Evolutionary conservation across 2,329 filamentous ascomycete genomes (phyloP).

Genomic region (Alternaria conjuncta): DNA sequence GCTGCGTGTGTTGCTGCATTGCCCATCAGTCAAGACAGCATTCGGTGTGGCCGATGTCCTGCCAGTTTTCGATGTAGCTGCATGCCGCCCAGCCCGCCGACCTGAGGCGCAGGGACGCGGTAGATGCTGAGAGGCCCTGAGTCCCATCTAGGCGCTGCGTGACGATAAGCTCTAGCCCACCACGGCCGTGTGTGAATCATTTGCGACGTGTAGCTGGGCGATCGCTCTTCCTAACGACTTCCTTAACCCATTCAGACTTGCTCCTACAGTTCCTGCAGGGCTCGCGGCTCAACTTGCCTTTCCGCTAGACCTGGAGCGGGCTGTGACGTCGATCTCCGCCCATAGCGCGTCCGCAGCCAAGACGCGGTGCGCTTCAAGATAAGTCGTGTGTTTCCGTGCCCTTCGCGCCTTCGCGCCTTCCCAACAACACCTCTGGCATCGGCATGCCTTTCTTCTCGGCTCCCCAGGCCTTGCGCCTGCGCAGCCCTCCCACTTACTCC

Average conservation of each 20-base stretch:
- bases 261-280: neutral
- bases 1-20: neutral
- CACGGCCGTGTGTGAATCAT: neutral
- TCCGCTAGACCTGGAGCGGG: conserved; percentile 1
- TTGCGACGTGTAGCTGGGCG: neutral
- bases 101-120: neutral
- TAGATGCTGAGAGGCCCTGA: neutral
- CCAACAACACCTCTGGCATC: conserved; percentile 10
- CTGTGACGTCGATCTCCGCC: conserved; percentile 20
- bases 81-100: neutral
- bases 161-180: neutral
- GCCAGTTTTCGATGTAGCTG: neutral
- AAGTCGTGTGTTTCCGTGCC: conserved; percentile 16
- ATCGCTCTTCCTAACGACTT: neutral
- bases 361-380: conserved; percentile 32
- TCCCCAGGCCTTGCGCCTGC: conserved; percentile 47
- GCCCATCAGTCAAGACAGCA: neutral
- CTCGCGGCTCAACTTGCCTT: conserved; percentile 1
- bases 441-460: conserved; percentile 42
- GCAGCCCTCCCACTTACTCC: conserved; percentile 27
- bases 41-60: neutral
- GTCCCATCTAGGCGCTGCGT: neutral
- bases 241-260: conserved; percentile 1
- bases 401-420: conserved; percentile 11
- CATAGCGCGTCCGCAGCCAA: conserved; percentile 4